Percentiles rank a stretch among this genome's conserved stretches.
Evolutionary conservation across 2,329 filamentous ascomycete genomes (phyloP).

Genomic region (Aspergillus felis): DNA sequence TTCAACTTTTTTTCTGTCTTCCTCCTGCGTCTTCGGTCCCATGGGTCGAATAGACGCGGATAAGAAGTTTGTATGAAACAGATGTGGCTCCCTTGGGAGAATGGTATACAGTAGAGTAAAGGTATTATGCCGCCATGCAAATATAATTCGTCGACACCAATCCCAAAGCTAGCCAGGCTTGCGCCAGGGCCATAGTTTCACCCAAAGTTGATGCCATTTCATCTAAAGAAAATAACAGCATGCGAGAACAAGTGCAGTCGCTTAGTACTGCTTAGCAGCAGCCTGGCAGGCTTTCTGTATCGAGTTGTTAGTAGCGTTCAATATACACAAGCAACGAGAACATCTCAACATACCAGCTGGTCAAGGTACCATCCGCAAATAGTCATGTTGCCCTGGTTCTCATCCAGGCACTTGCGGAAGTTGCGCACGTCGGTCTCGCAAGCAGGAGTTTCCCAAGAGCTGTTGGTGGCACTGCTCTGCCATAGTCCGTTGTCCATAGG

Average conservation of each 20-base stretch:
- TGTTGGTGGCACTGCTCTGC: slow-evolving; percentile 48
- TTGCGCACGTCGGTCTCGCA: slow-evolving; percentile 75
- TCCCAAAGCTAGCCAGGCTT: neutral
- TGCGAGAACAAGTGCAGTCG: slow-evolving; percentile 6
- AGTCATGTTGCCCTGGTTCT: slow-evolving; percentile 87
- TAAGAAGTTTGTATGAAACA: slow-evolving; percentile 5
- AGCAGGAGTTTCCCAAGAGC: slow-evolving; percentile 50
- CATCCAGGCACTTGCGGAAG: slow-evolving; percentile 96
- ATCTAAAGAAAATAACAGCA: slow-evolving; percentile 3
- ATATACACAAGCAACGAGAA: neutral
- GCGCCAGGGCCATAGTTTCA: neutral
- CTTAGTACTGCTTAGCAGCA: slow-evolving; percentile 68
- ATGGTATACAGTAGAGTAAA: slow-evolving; percentile 14
- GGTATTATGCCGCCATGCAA: slow-evolving; percentile 20
- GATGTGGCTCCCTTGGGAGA: neutral
- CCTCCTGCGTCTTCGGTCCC: neutral
- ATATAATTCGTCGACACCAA: slow-evolving; percentile 7
- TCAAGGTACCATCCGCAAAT: slow-evolving; percentile 99
- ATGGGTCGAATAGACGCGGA: slow-evolving; percentile 2
- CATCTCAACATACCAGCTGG: slow-evolving; percentile 60
- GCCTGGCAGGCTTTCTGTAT: slow-evolving; percentile 73
- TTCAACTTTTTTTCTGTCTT: slow-evolving; percentile 7
- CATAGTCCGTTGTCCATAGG: slow-evolving; percentile 47
- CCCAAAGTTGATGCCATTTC: neutral
- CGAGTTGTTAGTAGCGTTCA: slow-evolving; percentile 22